A percentile compares a stretch with the other conserved stretches of the same genome.
Conservation (phyloP, 2,329 filamentous ascomycete genomes). For the Trichoderma sp. region DNA sequence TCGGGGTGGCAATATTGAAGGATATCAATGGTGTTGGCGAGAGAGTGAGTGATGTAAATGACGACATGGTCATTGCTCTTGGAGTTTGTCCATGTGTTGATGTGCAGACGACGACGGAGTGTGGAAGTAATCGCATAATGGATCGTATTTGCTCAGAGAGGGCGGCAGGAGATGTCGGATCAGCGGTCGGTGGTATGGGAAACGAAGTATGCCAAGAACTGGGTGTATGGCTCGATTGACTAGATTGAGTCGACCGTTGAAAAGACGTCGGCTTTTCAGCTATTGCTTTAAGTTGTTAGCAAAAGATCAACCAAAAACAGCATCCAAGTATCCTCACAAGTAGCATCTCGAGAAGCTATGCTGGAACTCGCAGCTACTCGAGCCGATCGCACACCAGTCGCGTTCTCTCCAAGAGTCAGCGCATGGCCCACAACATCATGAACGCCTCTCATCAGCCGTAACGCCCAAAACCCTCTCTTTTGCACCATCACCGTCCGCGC, state of each 20-base stretch:
- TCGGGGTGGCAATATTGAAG: conserved; percentile 60
- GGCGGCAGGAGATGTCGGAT: conserved; percentile 35
- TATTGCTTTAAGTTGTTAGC: background rate
- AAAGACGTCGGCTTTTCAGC: background rate
- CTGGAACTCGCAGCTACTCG: background rate
- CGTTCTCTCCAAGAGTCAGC: conserved; percentile 22
- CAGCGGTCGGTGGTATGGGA: conserved; percentile 37
- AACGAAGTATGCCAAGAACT: conserved; percentile 33
- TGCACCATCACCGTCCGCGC: background rate
- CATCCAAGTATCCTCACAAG: background rate
- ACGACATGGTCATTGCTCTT: conserved; percentile 61
- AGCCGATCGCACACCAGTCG: conserved; percentile 7
- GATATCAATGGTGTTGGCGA: conserved; percentile 53
- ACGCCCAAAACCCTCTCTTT: conserved; percentile 21
- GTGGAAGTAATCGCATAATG: conserved; percentile 55
- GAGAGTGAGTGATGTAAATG: conserved; percentile 57
- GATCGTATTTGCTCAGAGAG: conserved; percentile 52
- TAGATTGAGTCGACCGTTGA: background rate
- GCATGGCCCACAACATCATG: conserved; percentile 25
- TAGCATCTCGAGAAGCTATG: background rate
- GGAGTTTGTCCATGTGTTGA: conserved; percentile 40
- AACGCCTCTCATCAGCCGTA: conserved; percentile 23
- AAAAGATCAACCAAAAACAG: background rate
- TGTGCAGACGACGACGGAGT: conserved; percentile 59
- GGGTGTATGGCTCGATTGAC: background rate